Base-by-base conservation (phyloP, 768 basidiomycete species). In the Boletus subparvulus region DNA sequence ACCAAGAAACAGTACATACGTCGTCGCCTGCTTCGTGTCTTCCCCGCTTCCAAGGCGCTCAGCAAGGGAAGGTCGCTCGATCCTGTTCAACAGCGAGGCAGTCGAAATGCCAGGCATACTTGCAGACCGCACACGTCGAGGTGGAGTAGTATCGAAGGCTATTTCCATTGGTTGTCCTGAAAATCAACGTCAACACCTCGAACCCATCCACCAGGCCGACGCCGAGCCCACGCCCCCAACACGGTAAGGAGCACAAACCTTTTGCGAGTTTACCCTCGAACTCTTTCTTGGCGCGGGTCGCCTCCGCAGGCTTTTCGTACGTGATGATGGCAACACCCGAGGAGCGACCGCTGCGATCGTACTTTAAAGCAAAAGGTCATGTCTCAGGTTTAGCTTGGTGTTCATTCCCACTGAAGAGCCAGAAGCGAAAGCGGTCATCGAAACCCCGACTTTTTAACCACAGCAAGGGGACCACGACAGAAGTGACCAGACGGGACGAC, bases 301-400 rank as follows among this genome's bases (percentile, higher is more conserved):
- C 94, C 70, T 96, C 90, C 52, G 81, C 79, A 17, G 81, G 64
- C 3, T 86, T 91, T 74, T 92, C 88, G 75, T 86, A 96, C 10
- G 85, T 80, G 69, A 97, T 77, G 63, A 85, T 82, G 55, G 89
- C 94, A 63, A 84, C 80, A 57, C 94, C 94, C 19, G 83, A 85
- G 45, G 94, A 96, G 70, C 94, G 90, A 63, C 94, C 94, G 65
- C 94, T 95, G 71, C 90, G 87, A 77, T 97, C 94, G 79, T 94
- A 97, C 94, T 97, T 83, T 69, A 77, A 73, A 75, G 71, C 68
- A 67, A 71, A 73, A 69, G 68, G 67, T 70, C 69, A 65, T 73
- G 79, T 81, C 70, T 80, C 77, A 85, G 72, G 84, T 81, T 82
- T 80, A 82, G 80, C 74, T 79, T 72, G 75, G 79, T 70, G 70